Evolutionary conservation across 1,139 yeast species (phyloP), one percentile per base, ranked within the genome.

Genomic region (Diutina scorzettiae): DNA sequence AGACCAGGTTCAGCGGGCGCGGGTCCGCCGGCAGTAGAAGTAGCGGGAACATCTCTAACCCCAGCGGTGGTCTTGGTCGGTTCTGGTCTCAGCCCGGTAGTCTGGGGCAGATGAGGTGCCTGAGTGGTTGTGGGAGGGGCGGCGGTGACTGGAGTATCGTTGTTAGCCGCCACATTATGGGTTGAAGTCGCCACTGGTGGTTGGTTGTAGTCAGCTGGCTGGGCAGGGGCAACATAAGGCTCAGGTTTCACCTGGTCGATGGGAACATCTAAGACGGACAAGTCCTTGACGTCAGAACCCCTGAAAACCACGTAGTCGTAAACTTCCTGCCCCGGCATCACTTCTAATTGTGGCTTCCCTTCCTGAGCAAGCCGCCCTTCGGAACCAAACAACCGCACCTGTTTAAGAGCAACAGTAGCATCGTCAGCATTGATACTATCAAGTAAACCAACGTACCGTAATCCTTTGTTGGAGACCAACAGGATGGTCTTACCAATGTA

Each of bases 401-500:
- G 71, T 44, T 75, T 74, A 53, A 91, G 71, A 14, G 97, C 82
- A 43, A 91, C 94, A 1, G 96, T 87, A 48, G 96, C 86, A 50
- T 84, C 85, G 46, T 83, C 89, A 17, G 95, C 93, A 59, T 87
- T 87, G 55, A 93, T 85, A 49, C 78, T 81, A 50, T 86, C 89
- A 55, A 91, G 71, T 21, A 77, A 65, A 34, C 99, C 99, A 44
- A 87, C 93, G 57, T 87, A 89, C 51, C 87, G 77, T 51, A 86
- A 83, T 42, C 91, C 95, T 53, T 87, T 83, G 54, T 80, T 81
- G 48, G 96, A 84, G 52, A 87, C 77, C 60, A 91, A 72, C 32
- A 96, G 81, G 53, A 91, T 89, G 44, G 94, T 83, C 61, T 86
- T 87, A 24, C 98, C 99, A 53, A 86, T 81, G 60, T 81, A 86